Evolutionary conservation across 768 basidiomycete species (phyloP).

Genomic region (Boletales sp.): DNA sequence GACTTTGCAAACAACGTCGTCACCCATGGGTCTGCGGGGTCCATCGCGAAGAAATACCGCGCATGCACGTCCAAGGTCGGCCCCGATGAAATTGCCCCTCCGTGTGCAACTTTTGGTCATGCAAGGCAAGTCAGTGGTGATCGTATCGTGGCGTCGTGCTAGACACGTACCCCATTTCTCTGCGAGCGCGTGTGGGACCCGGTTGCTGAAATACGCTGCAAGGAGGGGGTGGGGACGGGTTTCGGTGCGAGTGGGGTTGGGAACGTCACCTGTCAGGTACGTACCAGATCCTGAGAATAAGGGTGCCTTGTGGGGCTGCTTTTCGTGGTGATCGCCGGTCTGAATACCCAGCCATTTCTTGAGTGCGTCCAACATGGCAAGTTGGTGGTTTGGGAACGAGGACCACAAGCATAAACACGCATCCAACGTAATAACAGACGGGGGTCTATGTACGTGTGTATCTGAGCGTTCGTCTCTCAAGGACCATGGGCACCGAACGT

Average conservation of each 20-base stretch:
- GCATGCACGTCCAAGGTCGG: constrained; percentile 9
- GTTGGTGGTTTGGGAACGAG: neutral
- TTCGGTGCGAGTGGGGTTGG: neutral
- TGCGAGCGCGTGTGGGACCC: constrained; percentile 16
- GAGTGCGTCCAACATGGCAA: constrained; percentile 10
- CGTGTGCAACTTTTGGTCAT: constrained; percentile 16
- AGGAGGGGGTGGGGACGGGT: neutral
- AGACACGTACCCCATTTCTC: constrained; percentile 24
- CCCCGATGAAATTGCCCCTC: constrained; percentile 18
- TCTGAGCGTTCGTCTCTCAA: too few relatives aligned
- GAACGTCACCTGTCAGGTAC: neutral
- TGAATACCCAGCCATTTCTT: constrained; percentile 3
- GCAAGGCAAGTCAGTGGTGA: too few relatives aligned
- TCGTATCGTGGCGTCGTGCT: too few relatives aligned
- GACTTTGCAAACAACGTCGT: constrained; percentile 24
- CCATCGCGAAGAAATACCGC: constrained; percentile 30
- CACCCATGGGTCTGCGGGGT: constrained; percentile 27
- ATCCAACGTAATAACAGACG: too few relatives aligned
- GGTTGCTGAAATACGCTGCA: constrained; percentile 28
- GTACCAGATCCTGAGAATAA: constrained; percentile 26
- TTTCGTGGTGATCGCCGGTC: neutral
- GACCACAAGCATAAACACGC: too few relatives aligned
- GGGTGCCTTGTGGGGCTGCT: neutral
- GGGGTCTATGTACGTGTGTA: too few relatives aligned
- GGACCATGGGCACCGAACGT: too few relatives aligned